These are phyloP conservation scores for Nitzschia sp. DNA, from an alignment of 108 stramenopile species.

Conservation along the genomic window DNA sequence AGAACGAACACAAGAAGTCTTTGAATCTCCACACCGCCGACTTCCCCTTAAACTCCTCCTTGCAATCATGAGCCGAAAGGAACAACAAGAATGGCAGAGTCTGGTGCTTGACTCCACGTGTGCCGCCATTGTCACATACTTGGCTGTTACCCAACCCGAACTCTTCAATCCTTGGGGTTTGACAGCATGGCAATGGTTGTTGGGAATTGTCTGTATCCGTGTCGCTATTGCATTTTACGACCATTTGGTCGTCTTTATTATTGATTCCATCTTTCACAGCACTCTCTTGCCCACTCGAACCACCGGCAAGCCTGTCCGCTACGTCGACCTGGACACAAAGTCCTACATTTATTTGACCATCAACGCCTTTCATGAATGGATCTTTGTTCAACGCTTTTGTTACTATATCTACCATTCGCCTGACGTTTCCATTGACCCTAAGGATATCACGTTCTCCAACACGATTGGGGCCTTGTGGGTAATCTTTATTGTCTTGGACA, in stretches of 20 bases:
- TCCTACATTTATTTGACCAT: constrained; percentile 68
- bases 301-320: constrained; percentile 49
- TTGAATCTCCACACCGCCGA: not conserved
- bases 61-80: constrained; percentile 14
- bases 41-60: not conserved
- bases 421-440: constrained; percentile 36
- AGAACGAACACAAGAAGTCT: not conserved
- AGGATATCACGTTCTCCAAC: constrained; percentile 58
- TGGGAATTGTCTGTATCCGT: constrained; percentile 51
- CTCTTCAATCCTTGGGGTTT: constrained; percentile 67
- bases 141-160: constrained; percentile 45
- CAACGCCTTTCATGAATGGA: constrained; percentile 80
- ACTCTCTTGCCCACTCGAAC: constrained; percentile 64
- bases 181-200: constrained; percentile 41
- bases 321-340: constrained; percentile 49
- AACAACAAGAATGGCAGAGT: constrained; percentile 34
- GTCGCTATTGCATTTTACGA: constrained; percentile 65
- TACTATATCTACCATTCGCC: constrained; percentile 59
- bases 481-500: constrained; percentile 83
- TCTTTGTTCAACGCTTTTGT: constrained; percentile 78
- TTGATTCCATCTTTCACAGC: constrained; percentile 45
- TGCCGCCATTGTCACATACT: constrained; percentile 34
- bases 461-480: constrained; percentile 69
- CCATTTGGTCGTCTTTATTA: constrained; percentile 55
- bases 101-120: constrained; percentile 48